Evolutionary conservation across 2,329 filamentous ascomycete genomes (phyloP).

Genomic region (Pseudogymnoascus destructans): DNA sequence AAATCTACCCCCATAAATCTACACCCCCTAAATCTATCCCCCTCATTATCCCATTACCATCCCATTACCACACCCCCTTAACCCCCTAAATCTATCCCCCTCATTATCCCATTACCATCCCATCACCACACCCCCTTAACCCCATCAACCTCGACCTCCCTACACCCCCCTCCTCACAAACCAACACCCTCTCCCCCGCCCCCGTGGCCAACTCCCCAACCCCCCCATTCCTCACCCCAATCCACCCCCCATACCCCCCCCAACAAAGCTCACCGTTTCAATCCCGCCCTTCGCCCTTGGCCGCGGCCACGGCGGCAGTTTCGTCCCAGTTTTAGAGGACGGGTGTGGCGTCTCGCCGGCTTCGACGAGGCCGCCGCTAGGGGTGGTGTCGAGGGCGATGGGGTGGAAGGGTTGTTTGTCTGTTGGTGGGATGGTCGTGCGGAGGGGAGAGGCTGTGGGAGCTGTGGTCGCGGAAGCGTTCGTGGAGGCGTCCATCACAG

Average conservation of each 20-base stretch:
- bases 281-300: slow-evolving; percentile 19
- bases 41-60: not conserved
- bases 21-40: not conserved
- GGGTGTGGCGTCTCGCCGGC: slow-evolving; percentile 14
- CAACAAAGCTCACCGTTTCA: slow-evolving; percentile 18
- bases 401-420: not conserved
- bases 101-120: not conserved
- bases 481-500: too few relatives aligned
- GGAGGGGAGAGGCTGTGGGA: too few relatives aligned
- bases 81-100: not conserved
- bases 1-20: too few relatives aligned
- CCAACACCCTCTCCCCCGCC: slow-evolving; percentile 30
- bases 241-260: slow-evolving; percentile 29
- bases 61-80: not conserved
- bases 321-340: not conserved
- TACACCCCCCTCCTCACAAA: slow-evolving; percentile 35
- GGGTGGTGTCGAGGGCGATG: not conserved
- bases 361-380: not conserved
- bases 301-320: slow-evolving; percentile 11
- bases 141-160: slow-evolving; percentile 27
- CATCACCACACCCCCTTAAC: slow-evolving; percentile 7
- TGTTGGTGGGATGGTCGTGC: not conserved
- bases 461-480: not conserved
- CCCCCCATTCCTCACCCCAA: slow-evolving; percentile 36
- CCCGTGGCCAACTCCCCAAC: slow-evolving; percentile 25